Base-by-base conservation (phyloP, 2,329 filamentous ascomycete genomes). In the Diaporthe ampelina region DNA sequence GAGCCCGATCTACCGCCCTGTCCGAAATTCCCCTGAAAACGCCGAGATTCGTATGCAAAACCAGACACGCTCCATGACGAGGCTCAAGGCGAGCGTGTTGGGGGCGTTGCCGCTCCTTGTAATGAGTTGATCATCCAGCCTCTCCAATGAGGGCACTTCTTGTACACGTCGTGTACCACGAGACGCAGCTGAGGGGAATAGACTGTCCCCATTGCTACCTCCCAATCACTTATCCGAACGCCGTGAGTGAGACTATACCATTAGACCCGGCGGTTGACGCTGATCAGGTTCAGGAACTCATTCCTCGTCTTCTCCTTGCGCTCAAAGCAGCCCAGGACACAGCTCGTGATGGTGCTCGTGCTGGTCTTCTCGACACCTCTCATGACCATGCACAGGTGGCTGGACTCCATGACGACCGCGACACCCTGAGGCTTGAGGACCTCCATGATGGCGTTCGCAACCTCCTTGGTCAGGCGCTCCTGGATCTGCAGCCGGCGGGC, bases 381-480 rank as follows among this genome's bases (percentile, higher is more conserved):
- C 95, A 98, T 98, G 21, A 98, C 95, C 96, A 98, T 99, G 87
- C 97, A 99, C 61, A 98, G 87, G 85, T 99, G 97, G 80, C 92
- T 95, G 19, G 94, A 97, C 81, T 99, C 97, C 93, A 99, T 98
- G 75, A 99, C 96, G 3, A 99, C 97, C 26, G 94, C 96, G 2
- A 99, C 96, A 61, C 97, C 97, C 81, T 97, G 95, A 2, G 97
- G 97, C 82, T 97, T 94, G 63, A 99, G 88, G 17, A 98, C 92
- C 81, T 98, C 95, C 82, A 95, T 95, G 76, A 99, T 93, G 21
- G 97, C 96, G 76, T 98, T 91, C 26, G 97, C 97, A 19, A 99
- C 95, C 83, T 99, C 95, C 83, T 97, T 97, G 32, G 97, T 99
- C 45, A 99, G 88, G 45, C 97, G 93, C 83, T 99, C 97, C 86